Percentiles rank a stretch among this genome's conserved stretches.
Conservation (phyloP, 805 yeast genomes). For the Ogataea pini region DNA sequence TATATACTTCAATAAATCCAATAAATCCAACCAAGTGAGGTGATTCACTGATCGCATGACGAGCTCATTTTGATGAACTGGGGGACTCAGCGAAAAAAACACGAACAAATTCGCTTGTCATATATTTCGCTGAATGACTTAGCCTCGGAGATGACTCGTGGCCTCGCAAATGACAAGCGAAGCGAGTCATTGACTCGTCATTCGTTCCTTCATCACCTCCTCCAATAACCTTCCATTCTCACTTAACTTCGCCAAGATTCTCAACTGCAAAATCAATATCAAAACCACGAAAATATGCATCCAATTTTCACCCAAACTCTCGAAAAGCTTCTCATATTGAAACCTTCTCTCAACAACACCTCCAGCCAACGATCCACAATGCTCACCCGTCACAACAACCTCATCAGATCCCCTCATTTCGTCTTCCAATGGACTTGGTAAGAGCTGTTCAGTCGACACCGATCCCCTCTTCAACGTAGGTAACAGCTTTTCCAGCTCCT, state of each 20-base stretch:
- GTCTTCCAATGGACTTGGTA: constrained; percentile 1
- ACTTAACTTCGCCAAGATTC: constrained; percentile 9
- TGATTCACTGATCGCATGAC: no score
- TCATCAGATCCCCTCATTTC: not conserved
- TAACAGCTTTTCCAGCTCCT: constrained; percentile 24
- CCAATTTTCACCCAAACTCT: constrained; percentile 15
- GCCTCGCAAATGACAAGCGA: not conserved
- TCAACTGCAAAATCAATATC: constrained; percentile 12
- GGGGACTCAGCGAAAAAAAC: no score
- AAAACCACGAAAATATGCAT: constrained; percentile 7
- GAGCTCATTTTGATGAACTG: no score
- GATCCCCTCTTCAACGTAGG: constrained; percentile 13
- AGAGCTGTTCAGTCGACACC: not conserved
- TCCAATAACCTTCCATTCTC: no score
- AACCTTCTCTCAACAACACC: constrained; percentile 6
- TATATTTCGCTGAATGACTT: no score
- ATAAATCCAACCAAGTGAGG: no score
- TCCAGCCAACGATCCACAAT: not conserved
- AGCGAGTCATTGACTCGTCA: not conserved
- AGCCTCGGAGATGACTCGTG: no score
- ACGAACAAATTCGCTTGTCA: no score
- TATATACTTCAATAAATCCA: no score
- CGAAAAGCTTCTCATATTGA: constrained; percentile 9
- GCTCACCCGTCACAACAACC: not conserved
- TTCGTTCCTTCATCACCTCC: no score